Evolutionary conservation across 768 basidiomycete species (phyloP).

Genomic region (Xerocomellus dryophilus): DNA sequence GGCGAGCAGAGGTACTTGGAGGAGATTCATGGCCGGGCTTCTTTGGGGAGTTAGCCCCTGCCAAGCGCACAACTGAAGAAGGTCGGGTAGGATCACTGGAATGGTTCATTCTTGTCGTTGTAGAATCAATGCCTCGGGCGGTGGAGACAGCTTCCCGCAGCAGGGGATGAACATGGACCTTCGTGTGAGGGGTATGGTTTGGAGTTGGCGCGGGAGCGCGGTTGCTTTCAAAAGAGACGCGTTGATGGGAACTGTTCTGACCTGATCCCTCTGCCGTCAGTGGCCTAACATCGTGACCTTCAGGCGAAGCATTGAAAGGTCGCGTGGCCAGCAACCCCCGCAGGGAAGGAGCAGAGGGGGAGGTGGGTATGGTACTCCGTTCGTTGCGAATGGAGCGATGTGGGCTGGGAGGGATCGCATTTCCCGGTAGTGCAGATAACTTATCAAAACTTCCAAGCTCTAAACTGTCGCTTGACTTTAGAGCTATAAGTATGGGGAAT

Average conservation of each 20-base stretch:
- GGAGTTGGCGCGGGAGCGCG: slow-evolving; percentile 34
- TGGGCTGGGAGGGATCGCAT: slow-evolving; percentile 34
- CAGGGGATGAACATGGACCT: slow-evolving; percentile 32
- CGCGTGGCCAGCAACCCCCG: slow-evolving; percentile 25
- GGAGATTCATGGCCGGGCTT: slow-evolving; percentile 29
- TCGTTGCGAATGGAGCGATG: slow-evolving; percentile 33
- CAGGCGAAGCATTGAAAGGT: slow-evolving; percentile 15
- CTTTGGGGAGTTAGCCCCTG: slow-evolving; percentile 10
- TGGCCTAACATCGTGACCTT: slow-evolving; percentile 13
- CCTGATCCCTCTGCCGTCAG: slow-evolving; percentile 40
- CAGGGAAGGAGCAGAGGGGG: slow-evolving; percentile 43
- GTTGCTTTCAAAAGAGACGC: slow-evolving; percentile 52
- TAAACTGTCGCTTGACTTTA: slow-evolving; percentile 17
- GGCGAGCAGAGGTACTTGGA: slow-evolving; percentile 30
- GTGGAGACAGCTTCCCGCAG: slow-evolving; percentile 16
- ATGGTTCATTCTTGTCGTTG: slow-evolving; percentile 3
- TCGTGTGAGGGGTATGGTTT: slow-evolving; percentile 29
- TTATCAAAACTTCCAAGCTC: slow-evolving; percentile 45
- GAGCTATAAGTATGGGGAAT: slow-evolving; percentile 1
- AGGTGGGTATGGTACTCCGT: slow-evolving; percentile 38
- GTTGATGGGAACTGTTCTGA: slow-evolving; percentile 46
- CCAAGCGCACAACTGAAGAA: slow-evolving; percentile 10
- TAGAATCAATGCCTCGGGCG: slow-evolving; percentile 10
- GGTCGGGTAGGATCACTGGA: slow-evolving; percentile 9
- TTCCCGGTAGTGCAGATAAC: slow-evolving; percentile 38